Base-by-base conservation (phyloP, 305 asterid species). In the Fraxinus albicans region DNA sequence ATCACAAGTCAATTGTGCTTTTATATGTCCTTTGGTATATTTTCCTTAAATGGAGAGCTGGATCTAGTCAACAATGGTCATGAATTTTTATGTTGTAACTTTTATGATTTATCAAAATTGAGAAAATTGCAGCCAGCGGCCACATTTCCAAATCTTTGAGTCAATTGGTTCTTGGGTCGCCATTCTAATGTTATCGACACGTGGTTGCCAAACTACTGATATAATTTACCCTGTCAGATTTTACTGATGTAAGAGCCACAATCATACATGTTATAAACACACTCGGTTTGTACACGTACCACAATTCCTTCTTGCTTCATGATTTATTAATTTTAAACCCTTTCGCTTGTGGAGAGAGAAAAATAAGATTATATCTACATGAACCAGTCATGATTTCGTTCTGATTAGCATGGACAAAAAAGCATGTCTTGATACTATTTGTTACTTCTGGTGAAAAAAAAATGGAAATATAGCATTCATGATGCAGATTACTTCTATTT, bases 1-100 rank as follows among this genome's bases (percentile, higher is more conserved):
- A 17, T 53, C 63, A 53, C 4, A 53, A 53, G 8, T 53, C 63
- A 53, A 53, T 53, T 53, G 63, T 53, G 21, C 63, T 9, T 23
- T 0, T 8, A 67, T 8, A 25, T 65, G 15, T 6, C n/a, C 15
- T 63, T 23, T 8, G 72, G 21, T 8, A 23, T 21, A 63, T 63
- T 21, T 63, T 53, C n/a, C 35, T 79, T 65, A 81, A 80, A 72
- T 77, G 33, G 60, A 78, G 65, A 13, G 13, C 72, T 78, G n/a
- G 83, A 80, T 75, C 19, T 63, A 73, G 73, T 33, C 33, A 60
- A 77, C 7, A 81, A 58, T 50, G 76, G 63, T 31, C 65, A 77
- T 75, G 63, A 72, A 44, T 36, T 53, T 58, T 81, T 65, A 21
- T 3, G 19, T 69, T 69, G 31, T 29, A 69, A 69, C 38, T 29